Percentiles rank a stretch among this genome's conserved stretches.
Conservation (phyloP, 441 rosid genomes). For the Populus hybrid region DNA sequence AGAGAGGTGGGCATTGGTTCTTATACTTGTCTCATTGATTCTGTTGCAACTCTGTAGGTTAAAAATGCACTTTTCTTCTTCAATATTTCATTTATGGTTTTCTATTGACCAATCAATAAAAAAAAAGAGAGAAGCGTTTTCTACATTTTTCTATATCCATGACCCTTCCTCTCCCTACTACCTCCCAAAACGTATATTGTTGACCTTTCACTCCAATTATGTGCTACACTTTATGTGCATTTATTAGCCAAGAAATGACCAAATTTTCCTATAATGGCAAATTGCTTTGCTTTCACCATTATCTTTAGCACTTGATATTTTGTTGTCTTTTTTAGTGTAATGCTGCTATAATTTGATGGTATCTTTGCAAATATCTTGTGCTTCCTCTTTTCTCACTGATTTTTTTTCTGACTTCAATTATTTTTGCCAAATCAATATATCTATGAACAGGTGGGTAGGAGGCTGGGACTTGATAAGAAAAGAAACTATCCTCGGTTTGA, state of each 20-base stretch:
- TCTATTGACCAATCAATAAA: neutral
- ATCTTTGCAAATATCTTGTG: neutral
- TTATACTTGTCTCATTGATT: slow-evolving; percentile 9
- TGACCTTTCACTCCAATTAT: neutral
- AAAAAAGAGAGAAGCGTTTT: neutral
- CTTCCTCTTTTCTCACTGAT: neutral
- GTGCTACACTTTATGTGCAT: neutral
- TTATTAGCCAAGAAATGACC: neutral
- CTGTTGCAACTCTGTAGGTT: neutral
- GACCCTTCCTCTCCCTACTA: neutral
- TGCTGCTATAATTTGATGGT: neutral
- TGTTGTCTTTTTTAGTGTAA: neutral
- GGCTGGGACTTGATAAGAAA: slow-evolving; percentile 85
- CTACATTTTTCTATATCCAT: neutral
- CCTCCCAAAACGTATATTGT: neutral
- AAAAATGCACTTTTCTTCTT: neutral
- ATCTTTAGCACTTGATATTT: neutral
- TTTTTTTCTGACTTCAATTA: neutral
- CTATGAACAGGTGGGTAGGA: slow-evolving; percentile 60
- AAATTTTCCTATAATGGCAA: neutral
- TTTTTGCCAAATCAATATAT: neutral
- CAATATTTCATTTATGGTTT: neutral
- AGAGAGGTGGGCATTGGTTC: slow-evolving; percentile 56
- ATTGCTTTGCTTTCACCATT: neutral
- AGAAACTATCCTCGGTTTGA: slow-evolving; percentile 66